Evolutionary conservation across 345 rosid species (phyloP).

Genomic region (Nasturtium officinale): DNA sequence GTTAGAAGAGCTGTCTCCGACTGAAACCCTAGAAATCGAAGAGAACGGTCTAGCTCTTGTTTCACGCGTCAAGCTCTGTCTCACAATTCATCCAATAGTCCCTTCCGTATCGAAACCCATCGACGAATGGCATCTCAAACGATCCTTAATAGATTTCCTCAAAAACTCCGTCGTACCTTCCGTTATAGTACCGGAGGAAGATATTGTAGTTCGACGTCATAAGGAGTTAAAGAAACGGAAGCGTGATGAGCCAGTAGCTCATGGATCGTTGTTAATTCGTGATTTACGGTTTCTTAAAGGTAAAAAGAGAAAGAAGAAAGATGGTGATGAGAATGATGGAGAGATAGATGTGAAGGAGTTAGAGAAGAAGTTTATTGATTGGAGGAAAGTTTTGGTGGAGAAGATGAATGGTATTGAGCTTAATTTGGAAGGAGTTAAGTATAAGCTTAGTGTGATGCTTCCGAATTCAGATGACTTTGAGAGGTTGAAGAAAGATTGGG

Average conservation of each 20-base stretch:
- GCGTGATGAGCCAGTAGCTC: constrained; percentile 84
- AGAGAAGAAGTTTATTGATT: constrained; percentile 79
- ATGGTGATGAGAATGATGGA: constrained; percentile 33
- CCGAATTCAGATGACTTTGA: constrained; percentile 75
- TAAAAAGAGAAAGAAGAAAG: constrained; percentile 38
- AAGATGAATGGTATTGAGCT: constrained; percentile 90
- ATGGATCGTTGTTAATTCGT: constrained; percentile 66
- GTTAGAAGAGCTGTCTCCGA: constrained; percentile 62
- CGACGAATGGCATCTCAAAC: constrained; percentile 93
- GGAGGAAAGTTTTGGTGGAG: constrained; percentile 66
- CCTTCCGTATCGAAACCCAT: constrained; percentile 67
- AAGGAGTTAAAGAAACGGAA: constrained; percentile 86
- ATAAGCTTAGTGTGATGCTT: constrained; percentile 55
- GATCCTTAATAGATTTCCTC: constrained; percentile 68
- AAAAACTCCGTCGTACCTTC: constrained; percentile 57
- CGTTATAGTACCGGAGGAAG: constrained; percentile 63
- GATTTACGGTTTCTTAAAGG: constrained; percentile 73
- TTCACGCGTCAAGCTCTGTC: constrained; percentile 72
- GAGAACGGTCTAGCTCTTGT: constrained; percentile 58
- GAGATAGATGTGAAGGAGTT: constrained; percentile 50
- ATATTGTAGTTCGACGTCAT: constrained; percentile 60
- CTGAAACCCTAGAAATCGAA: constrained; percentile 66
- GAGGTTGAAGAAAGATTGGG: constrained; percentile 76
- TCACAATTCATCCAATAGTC: constrained; percentile 59
- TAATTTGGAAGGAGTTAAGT: constrained; percentile 78